Evolutionary conservation across 495 filamentous ascomycete species (phyloP), one percentile per base, ranked within the genome.

Genomic region (Trichocladium uniseriatum): DNA sequence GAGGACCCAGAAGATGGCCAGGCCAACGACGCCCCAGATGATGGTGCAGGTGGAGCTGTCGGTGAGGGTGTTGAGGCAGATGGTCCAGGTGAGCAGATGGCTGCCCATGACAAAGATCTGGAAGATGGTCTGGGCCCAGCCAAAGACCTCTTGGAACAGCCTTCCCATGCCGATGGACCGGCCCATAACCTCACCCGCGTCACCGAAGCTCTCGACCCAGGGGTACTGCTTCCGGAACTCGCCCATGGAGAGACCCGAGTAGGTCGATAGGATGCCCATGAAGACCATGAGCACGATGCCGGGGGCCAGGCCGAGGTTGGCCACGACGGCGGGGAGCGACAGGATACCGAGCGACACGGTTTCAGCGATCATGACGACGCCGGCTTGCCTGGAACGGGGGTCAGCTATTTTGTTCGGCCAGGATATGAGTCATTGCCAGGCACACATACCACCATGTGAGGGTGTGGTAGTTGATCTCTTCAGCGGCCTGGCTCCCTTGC

Each of bases 211-310:
- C 32, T 56, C 28, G 20, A 56, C 53, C 38, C 39, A 44, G 16
- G 48, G 48, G 40, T 56, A 29, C 39, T 34, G 18, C 24, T 48
- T 51, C 32, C 43, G 41, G 48, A 56, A 56, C 48, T 56, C 53
- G 38, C 53, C 53, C 53, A 56, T 56, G 47, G 52, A 48, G n/a
- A 56, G 37, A 34, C 53, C 53, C 2, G 53, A 51, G 38, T 56
- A 56, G 2, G 38, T 39, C 15, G 53, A 38, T 4, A 56, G 14
- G 32, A 48, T 1, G 28, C 53, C 45, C 48, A 56, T 48, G 35
- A 56, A 21, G 14, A 56, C 19, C 18, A 56, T 42, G 18, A 52
- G 2, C 8, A 52, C 28, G 27, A 56, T 48, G 1, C 43, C 53
- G 34, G 53, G 48, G 20, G 40, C 48, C 15, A 56, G 45, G 10